Conservation (phyloP, 179 eudicot genomes). For the Silene noctiflora region DNA sequence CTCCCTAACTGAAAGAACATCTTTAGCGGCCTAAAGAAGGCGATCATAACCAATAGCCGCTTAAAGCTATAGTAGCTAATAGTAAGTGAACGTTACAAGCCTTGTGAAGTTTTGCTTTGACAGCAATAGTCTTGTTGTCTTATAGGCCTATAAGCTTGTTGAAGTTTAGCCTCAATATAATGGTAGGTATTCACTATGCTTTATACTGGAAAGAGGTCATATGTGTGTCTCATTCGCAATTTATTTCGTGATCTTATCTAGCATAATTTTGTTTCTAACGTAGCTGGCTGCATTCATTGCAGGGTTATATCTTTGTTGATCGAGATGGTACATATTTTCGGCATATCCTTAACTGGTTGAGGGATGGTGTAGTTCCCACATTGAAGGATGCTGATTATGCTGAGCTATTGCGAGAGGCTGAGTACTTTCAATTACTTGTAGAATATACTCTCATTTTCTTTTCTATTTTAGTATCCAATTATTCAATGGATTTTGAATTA, state of each 20-base stretch:
- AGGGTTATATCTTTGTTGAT: slow-evolving; percentile 88
- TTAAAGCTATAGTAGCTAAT: not conserved
- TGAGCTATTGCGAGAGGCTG: slow-evolving; percentile 87
- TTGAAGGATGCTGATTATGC: slow-evolving; percentile 59
- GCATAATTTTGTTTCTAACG: slow-evolving; percentile 10
- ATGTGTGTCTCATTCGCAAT: not conserved
- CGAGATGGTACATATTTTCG: slow-evolving; percentile 94
- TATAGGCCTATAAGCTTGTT: not conserved
- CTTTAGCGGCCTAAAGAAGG: no score
- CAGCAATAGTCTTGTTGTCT: not conserved
- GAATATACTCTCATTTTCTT: slow-evolving; percentile 25
- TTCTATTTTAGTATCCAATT: not conserved
- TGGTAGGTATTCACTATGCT: slow-evolving; percentile 2
- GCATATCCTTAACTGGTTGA: slow-evolving; percentile 86
- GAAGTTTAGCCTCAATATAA: not conserved
- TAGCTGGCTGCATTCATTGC: slow-evolving; percentile 23
- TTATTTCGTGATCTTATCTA: not conserved
- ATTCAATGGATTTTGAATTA: no score
- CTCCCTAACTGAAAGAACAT: no score
- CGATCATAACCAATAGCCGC: not conserved
- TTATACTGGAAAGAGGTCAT: slow-evolving; percentile 1
- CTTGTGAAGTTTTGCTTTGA: not conserved
- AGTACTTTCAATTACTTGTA: slow-evolving; percentile 85
- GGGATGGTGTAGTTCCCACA: slow-evolving; percentile 83
- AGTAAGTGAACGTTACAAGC: not conserved